Base-by-base conservation (phyloP, 2,329 filamentous ascomycete species). In the Penicillium sp. region DNA sequence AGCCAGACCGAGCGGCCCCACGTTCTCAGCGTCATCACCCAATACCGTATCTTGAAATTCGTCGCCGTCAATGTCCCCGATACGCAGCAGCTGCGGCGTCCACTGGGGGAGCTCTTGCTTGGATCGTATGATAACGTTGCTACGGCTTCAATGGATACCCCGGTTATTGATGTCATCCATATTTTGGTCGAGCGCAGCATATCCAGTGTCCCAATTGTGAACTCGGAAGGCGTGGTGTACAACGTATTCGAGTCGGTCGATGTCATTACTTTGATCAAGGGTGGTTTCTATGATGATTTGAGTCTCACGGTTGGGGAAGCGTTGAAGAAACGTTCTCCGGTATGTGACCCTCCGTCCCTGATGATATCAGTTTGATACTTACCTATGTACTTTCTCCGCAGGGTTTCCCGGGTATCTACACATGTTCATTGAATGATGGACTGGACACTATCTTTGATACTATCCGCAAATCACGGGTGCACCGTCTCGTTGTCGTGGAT, bases 161-260 rank as follows among this genome's bases (percentile, higher is more conserved):
- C 91, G 0, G 94, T 99, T 42, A 90, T 99, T 67, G 91, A 96
- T 66, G 92, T 96, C 31, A 96, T 99, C 60, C 91, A 96, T 71
- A 84, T 91, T 75, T 89, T 99, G 81, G 94, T 99, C 52, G 87
- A 91, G 75, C 84, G 89, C 75, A 96, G 91, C 75, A 97, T 99
- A 69, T 96, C 91, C 42, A 95, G 92, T 69, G 89, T 99, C 37
- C 94, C 94, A 10, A 94, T 99, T 56, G 80, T 99, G 55, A 94
- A 97, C 69, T 84, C 84, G 49, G 86, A 91, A 79, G 85, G 85
- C 50, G 80, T 85, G 33, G 86, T 99, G 0, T 85, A 97, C 62
- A 99, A 99, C 70, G 92, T 97, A 12, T 99, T 99, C 70, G 95
- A 99, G 78, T 91, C 94, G 2, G 93, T 99, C 50, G 94, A 99